Evolutionary conservation across 345 rosid genomes (phyloP), one percentile per base, ranked within the genome.

Genomic region (Gossypium bickii): DNA sequence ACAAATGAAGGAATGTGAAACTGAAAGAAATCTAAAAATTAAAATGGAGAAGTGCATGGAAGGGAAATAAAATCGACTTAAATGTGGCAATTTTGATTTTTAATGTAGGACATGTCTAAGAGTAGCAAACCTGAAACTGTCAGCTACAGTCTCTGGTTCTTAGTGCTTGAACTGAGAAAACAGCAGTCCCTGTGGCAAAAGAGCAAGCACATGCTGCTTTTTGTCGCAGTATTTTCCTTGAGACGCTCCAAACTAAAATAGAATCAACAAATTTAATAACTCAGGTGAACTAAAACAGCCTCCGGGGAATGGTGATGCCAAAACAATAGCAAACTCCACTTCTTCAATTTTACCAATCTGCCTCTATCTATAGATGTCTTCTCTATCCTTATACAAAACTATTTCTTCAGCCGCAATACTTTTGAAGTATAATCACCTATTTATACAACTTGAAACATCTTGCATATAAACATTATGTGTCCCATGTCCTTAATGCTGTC

Each of bases 61-160:
- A 34, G 9, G 20, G 15, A 22, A 66, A 27, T 52, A 66, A 34
- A 41, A 38, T 53, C 18, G 43, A 44, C 60, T 24, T 51, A 34
- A 16, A 27, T 34, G 48, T 27, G 4, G 11, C 16, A 16, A 53
- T 9, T 22, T 34, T 34, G 41, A 41, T 58, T 13, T 20, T n/a
- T 13, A 58, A 34, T 27, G 58, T n/a, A 56, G 60, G 15, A 13
- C 66, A 4, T 25, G 16, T 18, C 25, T 43, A 63, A 60, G 38
- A 25, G 63, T 18, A n/a, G 44, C 79, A 62, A 47, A 86, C 87
- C 89, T 80, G 82, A 75, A 78, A 78, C 73, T 34, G 76, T 75
- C 65, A 45, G 24, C 61, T 27, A 34, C 24, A 45, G 56, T 61
- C 61, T 25, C 51, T 67, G 60, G 34, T 24, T 15, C 63, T 16